Conservation (phyloP, 75 land plant genomes). For the Sequoia sempervirens region DNA sequence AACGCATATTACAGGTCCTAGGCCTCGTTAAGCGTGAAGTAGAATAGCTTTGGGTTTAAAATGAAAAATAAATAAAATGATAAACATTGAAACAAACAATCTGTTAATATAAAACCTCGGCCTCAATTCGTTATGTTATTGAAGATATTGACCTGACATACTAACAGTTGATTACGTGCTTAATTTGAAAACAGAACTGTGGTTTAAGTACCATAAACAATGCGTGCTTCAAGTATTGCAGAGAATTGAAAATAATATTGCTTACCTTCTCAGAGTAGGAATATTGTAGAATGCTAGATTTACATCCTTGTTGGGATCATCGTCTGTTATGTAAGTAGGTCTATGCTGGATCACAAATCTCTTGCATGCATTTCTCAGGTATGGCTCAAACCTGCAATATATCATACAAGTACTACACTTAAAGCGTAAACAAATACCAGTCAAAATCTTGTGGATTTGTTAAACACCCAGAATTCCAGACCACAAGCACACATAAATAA, state of each 20-base stretch:
- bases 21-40: too few species aligned
- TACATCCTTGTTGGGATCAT: constrained; percentile 56
- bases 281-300: constrained; percentile 88
- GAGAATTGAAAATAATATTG: neutral
- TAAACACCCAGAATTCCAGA: neutral
- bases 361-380: constrained; percentile 70
- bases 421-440: neutral
- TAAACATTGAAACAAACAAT: too few species aligned
- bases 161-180: neutral
- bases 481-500: neutral
- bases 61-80: too few species aligned
- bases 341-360: constrained; percentile 76
- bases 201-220: neutral
- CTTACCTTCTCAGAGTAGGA: constrained; percentile 69
- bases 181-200: neutral
- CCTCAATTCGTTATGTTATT: too few species aligned
- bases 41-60: neutral
- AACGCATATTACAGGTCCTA: too few species aligned
- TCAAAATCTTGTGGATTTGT: too few species aligned
- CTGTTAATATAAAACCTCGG: too few species aligned
- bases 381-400: constrained; percentile 79
- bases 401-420: neutral
- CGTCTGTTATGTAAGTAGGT: constrained; percentile 53
- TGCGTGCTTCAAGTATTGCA: neutral
- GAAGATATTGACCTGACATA: neutral